Base-by-base conservation (phyloP, 768 basidiomycete genomes). In the Mycena latifolia region DNA sequence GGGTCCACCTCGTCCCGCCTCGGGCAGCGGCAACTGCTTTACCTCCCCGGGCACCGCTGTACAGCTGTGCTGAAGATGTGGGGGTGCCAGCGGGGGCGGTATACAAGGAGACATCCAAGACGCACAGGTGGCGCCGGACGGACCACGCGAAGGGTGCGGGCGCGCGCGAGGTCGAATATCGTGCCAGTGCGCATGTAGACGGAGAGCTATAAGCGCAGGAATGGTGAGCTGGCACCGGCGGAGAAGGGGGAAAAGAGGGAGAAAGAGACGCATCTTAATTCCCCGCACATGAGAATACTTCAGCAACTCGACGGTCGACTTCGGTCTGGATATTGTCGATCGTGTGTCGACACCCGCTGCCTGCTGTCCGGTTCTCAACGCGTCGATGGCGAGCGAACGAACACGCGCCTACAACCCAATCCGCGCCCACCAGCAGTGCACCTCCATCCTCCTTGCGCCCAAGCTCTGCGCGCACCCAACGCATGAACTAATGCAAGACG, bases 291-390 rank as follows among this genome's bases (percentile, higher is more conserved):
- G 87, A 72, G 97, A 99, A 77, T 96, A 92, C 62, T 92, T 89
- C 10, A 99, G 85, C 47, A 99, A n/a, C n/a, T n/a, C n/a, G n/a
- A n/a, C n/a, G 82, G 72, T 99, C 96, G 14, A 98, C 95, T 76
- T 99, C 99, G 0, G 97, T 97, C 51, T 92, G 87, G 67, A 99
- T 97, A 74, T 99, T 99, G 79, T 99, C 97, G 64, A 99, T 99
- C 7, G 96, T 96, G 77, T 99, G 97, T 89, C 72, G 60, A 35
- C 15, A 12, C 57, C 25, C 28, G 27, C 11, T 12, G 12, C 10
- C 24, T n/a, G n/a, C n/a, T n/a, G n/a, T n/a, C n/a, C n/a, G n/a
- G n/a, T n/a, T n/a, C n/a, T n/a, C n/a, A n/a, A n/a, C n/a, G n/a
- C n/a, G n/a, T n/a, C n/a, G n/a, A n/a, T n/a, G n/a, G n/a, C n/a